These are phyloP conservation scores for Salvia hispanica DNA, from an alignment of 257 asterid genomes.

Conservation along the genomic window DNA sequence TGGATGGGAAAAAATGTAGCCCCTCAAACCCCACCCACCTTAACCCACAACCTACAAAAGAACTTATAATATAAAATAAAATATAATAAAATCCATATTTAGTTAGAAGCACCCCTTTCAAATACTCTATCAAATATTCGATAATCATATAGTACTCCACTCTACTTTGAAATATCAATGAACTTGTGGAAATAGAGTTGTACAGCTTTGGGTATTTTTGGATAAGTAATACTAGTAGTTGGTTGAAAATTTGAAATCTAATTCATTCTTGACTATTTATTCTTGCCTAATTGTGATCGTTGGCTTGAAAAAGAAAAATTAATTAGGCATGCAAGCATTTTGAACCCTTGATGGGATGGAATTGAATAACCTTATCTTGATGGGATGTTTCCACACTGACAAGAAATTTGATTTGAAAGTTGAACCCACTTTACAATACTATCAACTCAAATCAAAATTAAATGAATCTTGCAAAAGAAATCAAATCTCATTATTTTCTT, in stretches of 20 bases:
- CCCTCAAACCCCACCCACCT: neutral
- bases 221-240: no score
- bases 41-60: neutral
- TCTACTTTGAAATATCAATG: no score
- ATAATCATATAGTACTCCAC: no score
- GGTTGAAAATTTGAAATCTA: neutral
- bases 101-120: no score
- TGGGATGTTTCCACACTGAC: constrained; percentile 15
- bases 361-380: constrained; percentile 26
- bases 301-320: neutral
- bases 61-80: no score
- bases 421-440: neutral
- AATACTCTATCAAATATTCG: no score
- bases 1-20: constrained; percentile 1
- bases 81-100: no score
- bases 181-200: no score
- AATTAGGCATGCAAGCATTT: constrained; percentile 26
- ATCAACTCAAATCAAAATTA: constrained; percentile 18
- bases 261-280: no score
- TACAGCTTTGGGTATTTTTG: no score
- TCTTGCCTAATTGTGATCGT: neutral
- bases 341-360: constrained; percentile 10
- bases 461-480: neutral
- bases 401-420: constrained; percentile 8
- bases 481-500: neutral